Evolutionary conservation across 768 basidiomycete species (phyloP), one percentile per base, ranked within the genome.

Genomic region (Auriscalpium orientale): DNA sequence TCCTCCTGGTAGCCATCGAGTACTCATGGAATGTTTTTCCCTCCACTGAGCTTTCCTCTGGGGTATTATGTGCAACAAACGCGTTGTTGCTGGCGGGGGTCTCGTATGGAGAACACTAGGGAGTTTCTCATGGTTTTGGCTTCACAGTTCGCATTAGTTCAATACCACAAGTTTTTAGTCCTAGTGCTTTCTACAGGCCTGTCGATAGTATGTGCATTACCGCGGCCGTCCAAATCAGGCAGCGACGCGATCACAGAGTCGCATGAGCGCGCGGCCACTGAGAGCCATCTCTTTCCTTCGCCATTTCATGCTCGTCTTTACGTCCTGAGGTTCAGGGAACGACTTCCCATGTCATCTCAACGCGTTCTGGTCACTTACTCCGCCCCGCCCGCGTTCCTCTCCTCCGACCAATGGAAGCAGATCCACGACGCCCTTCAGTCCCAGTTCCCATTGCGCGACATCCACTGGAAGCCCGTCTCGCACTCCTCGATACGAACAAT

Each of bases 1-100:
- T 47, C 49, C 46, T 53, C 51, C 72, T 92, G 38, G 51, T 74
- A 1, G 75, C 69, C 13, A 82, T 93, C 50, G 91, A 95, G 68
- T 92, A 85, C 65, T 82, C 88, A 1, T 97, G 93, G 92, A 90
- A 93, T 58, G 78, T 86, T 0, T 94, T 83, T 64, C 94, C 94
- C 2, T 89, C 91, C 0, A 95, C 90, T 0, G 55, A 68, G 1
- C 15, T 81, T 1, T 89, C 87, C 1, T 92, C 91, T 5, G 70
- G 64, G 10, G 51, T 82, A 7, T 69, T 91, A 36, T 65, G 83
- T 0, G 62, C 57, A 11, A 79, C 79, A 28, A 82, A 92, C 65
- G 51, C 68, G 4, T 55, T 74, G 3, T 70, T 91, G 2, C 64
- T 87, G 1, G 47, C 70, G 2, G 85, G 85, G n/a, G 64, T 85